These are phyloP conservation scores for Saccharomyces jurei DNA, from an alignment of 805 yeast genomes.

Conservation along the genomic window DNA sequence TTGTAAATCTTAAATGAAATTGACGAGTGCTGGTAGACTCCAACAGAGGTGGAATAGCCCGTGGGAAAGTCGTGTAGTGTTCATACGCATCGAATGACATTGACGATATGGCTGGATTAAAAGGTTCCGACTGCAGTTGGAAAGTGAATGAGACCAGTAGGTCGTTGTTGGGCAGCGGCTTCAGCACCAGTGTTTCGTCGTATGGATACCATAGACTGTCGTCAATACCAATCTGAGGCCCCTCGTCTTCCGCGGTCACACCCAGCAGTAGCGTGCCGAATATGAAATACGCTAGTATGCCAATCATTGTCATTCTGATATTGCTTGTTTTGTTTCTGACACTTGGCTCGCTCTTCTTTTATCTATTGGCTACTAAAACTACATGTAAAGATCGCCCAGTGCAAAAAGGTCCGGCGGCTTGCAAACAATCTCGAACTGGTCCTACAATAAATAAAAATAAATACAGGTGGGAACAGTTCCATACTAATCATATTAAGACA, in stretches of 20 bases:
- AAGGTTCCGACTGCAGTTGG: conserved; percentile 46
- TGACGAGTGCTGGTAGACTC: conserved; percentile 60
- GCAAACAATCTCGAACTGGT: not conserved
- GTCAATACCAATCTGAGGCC: conserved; percentile 5
- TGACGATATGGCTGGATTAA: conserved; percentile 21
- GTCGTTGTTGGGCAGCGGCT: conserved; percentile 67
- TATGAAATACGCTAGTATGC: not conserved
- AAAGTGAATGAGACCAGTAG: conserved; percentile 67
- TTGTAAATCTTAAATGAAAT: conserved; percentile 77
- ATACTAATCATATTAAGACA: not conserved
- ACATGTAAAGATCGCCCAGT: not conserved
- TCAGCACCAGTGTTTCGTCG: conserved; percentile 52
- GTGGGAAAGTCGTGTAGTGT: conserved; percentile 70
- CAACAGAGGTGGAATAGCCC: conserved; percentile 69
- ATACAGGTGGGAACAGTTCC: not conserved
- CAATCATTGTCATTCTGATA: not conserved
- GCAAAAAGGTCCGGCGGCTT: not conserved
- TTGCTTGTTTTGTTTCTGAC: conserved; percentile 41
- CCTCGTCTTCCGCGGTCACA: not conserved
- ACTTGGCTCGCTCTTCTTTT: conserved; percentile 69
- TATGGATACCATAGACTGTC: conserved; percentile 37
- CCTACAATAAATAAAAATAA: not conserved
- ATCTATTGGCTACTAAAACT: not conserved
- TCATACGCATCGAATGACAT: conserved; percentile 20
- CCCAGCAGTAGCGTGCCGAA: not conserved